Conservation (phyloP, 2,329 filamentous ascomycete genomes). For the Phaeosphaeriaceae sp. region DNA sequence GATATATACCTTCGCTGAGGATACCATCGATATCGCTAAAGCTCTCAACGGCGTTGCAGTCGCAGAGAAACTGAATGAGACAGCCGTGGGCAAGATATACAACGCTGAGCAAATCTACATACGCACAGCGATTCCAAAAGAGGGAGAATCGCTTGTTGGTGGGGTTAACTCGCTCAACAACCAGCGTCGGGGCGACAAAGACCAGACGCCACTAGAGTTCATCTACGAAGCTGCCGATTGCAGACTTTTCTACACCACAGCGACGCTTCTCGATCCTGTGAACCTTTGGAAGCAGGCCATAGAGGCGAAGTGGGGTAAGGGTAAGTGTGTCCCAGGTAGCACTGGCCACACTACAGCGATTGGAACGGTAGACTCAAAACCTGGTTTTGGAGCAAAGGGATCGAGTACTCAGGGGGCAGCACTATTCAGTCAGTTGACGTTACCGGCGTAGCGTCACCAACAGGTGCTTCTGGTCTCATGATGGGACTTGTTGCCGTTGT, state of each 20-base stretch:
- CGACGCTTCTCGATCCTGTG: constrained; percentile 56
- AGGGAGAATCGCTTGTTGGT: constrained; percentile 6
- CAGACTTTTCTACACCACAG: constrained; percentile 62
- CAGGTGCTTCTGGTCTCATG: background rate
- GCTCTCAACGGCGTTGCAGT: constrained; percentile 6
- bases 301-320: constrained; percentile 26
- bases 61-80: constrained; percentile 9
- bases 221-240: constrained; percentile 66
- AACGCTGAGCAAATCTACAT: constrained; percentile 13
- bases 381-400: background rate
- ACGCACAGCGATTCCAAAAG: constrained; percentile 6
- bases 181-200: constrained; percentile 30
- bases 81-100: constrained; percentile 16
- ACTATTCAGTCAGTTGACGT: background rate
- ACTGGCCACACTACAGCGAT: constrained; percentile 21
- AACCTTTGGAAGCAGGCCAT: constrained; percentile 55
- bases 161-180: constrained; percentile 31
- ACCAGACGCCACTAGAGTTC: constrained; percentile 59
- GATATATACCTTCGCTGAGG: background rate
- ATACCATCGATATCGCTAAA: background rate
- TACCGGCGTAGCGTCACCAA: background rate
- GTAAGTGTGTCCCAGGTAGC: constrained; percentile 22
- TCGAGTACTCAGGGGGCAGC: constrained; percentile 8
- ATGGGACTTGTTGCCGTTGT: background rate
- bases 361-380: constrained; percentile 8